These are phyloP conservation scores for Dorcoceras hygrometricum DNA, from an alignment of 257 asterid genomes.

Conservation along the genomic window DNA sequence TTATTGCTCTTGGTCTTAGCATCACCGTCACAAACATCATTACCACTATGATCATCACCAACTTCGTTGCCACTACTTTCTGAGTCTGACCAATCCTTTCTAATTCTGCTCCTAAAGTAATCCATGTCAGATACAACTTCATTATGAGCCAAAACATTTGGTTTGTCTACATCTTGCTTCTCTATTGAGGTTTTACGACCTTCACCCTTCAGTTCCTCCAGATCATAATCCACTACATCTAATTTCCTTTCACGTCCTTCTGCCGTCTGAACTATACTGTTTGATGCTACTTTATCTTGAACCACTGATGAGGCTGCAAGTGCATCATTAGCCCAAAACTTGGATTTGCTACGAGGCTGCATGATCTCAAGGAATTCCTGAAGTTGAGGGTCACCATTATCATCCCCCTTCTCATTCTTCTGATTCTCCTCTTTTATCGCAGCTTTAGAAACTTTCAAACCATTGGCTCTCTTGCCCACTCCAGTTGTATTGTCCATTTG, in stretches of 20 bases:
- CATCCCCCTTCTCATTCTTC: slow-evolving; percentile 43
- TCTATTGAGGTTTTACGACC: slow-evolving; percentile 28
- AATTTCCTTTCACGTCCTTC: slow-evolving; percentile 28
- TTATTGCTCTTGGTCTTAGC: slow-evolving; percentile 26
- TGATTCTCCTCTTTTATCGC: slow-evolving; percentile 37
- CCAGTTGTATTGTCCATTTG: slow-evolving; percentile 41
- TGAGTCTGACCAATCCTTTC: slow-evolving; percentile 65
- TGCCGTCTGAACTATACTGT: slow-evolving; percentile 28
- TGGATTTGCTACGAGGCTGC: slow-evolving; percentile 79
- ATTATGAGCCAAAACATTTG: slow-evolving; percentile 37
- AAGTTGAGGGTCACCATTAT: slow-evolving; percentile 61
- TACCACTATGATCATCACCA: slow-evolving; percentile 26
- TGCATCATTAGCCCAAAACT: slow-evolving; percentile 93
- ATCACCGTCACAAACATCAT: slow-evolving; percentile 28
- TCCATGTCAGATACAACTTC: slow-evolving; percentile 65
- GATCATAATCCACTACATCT: slow-evolving; percentile 27
- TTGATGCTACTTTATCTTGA: slow-evolving; percentile 29
- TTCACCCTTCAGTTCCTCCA: slow-evolving; percentile 34
- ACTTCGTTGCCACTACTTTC: slow-evolving; percentile 55
- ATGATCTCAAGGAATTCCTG: slow-evolving; percentile 84
- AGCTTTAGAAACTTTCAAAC: slow-evolving; percentile 32
- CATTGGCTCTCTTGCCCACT: slow-evolving; percentile 34
- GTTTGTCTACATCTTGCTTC: slow-evolving; percentile 32
- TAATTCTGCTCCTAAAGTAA: slow-evolving; percentile 71
- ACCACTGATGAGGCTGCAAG: slow-evolving; percentile 45